These are phyloP conservation scores for Hypoxylon fuscum DNA, from an alignment of 495 filamentous ascomycete genomes.

Conservation along the genomic window DNA sequence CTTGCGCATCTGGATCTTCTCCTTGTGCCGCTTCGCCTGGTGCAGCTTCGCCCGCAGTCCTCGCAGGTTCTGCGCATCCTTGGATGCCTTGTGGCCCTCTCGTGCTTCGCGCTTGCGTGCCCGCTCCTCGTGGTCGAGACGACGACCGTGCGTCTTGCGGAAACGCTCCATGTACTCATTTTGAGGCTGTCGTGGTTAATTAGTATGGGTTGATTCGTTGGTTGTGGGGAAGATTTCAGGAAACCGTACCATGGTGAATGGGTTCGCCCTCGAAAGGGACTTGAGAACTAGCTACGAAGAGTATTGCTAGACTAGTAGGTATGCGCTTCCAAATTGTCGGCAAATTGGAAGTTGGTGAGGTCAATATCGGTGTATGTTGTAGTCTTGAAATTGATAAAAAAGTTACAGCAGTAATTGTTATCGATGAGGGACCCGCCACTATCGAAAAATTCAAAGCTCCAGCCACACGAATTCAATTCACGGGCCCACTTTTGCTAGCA, in stretches of 20 bases:
- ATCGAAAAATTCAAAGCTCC: slow-evolving; percentile 35
- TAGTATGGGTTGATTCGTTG: slow-evolving; percentile 8
- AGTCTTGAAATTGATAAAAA: slow-evolving; percentile 39
- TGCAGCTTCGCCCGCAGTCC: slow-evolving; percentile 94
- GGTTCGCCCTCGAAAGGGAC: slow-evolving; percentile 45
- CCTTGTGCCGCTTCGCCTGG: slow-evolving; percentile 89
- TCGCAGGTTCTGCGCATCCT: slow-evolving; percentile 89
- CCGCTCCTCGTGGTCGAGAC: slow-evolving; percentile 87
- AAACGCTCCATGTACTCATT: slow-evolving; percentile 95
- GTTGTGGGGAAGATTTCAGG: background rate
- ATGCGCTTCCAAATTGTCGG: no score
- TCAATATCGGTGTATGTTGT: no score
- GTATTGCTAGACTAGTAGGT: no score
- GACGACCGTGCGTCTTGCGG: slow-evolving; percentile 82
- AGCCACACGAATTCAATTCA: slow-evolving; percentile 21
- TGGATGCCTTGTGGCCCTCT: slow-evolving; percentile 82
- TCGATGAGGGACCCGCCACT: slow-evolving; percentile 28
- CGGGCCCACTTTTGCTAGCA: background rate
- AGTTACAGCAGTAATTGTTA: slow-evolving; percentile 31
- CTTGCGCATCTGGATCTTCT: slow-evolving; percentile 99
- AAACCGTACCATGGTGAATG: slow-evolving; percentile 29
- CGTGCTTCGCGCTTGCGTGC: slow-evolving; percentile 86
- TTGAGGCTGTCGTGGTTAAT: slow-evolving; percentile 70
- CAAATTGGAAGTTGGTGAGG: no score
- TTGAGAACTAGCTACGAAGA: slow-evolving; percentile 18